Evolutionary conservation across 2,329 filamentous ascomycete species (phyloP), one percentile per base, ranked within the genome.

Genomic region (Thielaviopsis euricoi): DNA sequence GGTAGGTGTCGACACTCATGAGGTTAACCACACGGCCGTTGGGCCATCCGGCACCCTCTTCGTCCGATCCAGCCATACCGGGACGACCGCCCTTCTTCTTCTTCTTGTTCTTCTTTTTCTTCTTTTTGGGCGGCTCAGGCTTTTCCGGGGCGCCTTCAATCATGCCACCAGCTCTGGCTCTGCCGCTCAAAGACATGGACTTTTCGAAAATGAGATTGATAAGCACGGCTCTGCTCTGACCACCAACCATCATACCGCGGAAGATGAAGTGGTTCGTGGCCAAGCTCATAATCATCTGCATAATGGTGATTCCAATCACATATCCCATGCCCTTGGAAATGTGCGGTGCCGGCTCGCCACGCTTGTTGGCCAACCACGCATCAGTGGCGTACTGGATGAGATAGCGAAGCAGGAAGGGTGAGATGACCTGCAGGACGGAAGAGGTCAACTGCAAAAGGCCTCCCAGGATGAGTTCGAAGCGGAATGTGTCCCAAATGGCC

Each of bases 1-100:
- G 88, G 69, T 95, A 94, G 0, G 90, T 94, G 67, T 97, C 91
- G 51, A 93, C 89, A 61, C 88, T 91, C 90, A 97, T 96, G 64
- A 97, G 68, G 64, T 94, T 95, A 67, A 93, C 82, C 56, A 97
- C 88, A 62, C 89, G 82, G 22, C 93, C 93, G 65, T 96, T 97
- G 59, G 84, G 84, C 91, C 91, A 97, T 23, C 91, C 93, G 22
- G 81, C 75, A 2, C 85, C 87, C 64, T 93, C 86, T 3, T 81
- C 81, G 12, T 78, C 71, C 21, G 85, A 71, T 2, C 77, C 79
- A 2, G 73, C 66, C 13, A 67, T 69, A 50, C 72, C 71, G 3
- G 67, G 64, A 6, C 65, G 62, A 3, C 68, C 69, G 53, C 74
- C 73, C 26, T 73, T 72, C 23, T 66, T 69, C 22, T 72, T 69